Evolutionary conservation across 352 stramenopile species (phyloP).

Genomic region (Peronospora farinosa): DNA sequence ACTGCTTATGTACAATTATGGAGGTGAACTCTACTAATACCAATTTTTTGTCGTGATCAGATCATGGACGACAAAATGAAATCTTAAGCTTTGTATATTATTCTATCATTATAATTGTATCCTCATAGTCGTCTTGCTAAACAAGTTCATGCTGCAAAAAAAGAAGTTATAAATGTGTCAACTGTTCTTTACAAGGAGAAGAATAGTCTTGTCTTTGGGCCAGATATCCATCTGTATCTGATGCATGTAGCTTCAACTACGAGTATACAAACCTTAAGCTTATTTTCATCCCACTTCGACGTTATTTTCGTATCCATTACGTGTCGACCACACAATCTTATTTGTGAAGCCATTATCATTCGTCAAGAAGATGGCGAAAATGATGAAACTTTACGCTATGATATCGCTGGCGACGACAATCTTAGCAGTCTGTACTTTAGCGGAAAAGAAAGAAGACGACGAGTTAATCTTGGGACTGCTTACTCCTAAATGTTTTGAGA

Average conservation of each 20-base stretch:
- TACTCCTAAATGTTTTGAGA: conserved; percentile 71
- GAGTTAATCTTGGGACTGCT: conserved; percentile 69
- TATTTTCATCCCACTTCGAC: background rate
- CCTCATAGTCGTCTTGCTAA: too few relatives aligned
- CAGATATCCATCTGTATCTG: background rate
- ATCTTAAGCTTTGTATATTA: conserved; percentile 1
- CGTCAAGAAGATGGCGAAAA: conserved; percentile 10
- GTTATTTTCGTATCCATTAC: conserved; percentile 1
- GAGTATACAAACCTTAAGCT: conserved; percentile 9
- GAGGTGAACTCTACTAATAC: conserved; percentile 3
- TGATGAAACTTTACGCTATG: conserved; percentile 9
- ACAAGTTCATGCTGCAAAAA: too few relatives aligned
- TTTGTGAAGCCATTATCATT: too few relatives aligned
- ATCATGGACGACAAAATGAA: conserved; percentile 31
- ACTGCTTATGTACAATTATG: background rate
- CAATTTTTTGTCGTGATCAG: conserved; percentile 10
- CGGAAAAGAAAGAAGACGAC: conserved; percentile 18
- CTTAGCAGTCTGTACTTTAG: conserved; percentile 5
- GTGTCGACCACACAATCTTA: background rate
- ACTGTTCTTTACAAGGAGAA: too few relatives aligned
- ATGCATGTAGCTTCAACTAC: conserved; percentile 26
- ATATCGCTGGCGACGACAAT: conserved; percentile 17
- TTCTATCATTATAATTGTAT: background rate
- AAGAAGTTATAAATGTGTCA: too few relatives aligned
- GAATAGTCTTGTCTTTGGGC: too few relatives aligned